These are phyloP conservation scores for Aureobasidium melanogenum DNA, from an alignment of 2,329 filamentous ascomycete genomes.

Conservation along the genomic window DNA sequence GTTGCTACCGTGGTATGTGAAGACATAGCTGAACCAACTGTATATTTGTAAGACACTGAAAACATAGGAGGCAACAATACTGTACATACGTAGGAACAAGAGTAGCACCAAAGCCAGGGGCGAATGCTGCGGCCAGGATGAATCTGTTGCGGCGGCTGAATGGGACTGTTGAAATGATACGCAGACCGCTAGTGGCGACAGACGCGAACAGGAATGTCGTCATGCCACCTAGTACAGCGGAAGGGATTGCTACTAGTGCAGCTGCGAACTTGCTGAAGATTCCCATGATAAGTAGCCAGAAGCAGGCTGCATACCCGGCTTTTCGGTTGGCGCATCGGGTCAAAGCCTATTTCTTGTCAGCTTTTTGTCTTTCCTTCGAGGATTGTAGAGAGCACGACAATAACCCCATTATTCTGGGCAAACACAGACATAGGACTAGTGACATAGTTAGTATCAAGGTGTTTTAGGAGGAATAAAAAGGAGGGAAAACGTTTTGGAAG, in stretches of 20 bases:
- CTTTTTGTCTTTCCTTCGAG: not conserved
- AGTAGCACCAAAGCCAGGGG: slow-evolving; percentile 56
- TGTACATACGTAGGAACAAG: slow-evolving; percentile 33
- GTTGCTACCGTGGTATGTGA: slow-evolving; percentile 63
- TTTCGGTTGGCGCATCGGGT: slow-evolving; percentile 74
- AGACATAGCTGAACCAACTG: slow-evolving; percentile 60
- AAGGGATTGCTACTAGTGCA: slow-evolving; percentile 65
- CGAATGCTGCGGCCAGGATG: slow-evolving; percentile 66
- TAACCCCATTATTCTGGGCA: slow-evolving; percentile 71
- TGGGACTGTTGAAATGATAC: slow-evolving; percentile 61
- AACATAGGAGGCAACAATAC: too few relatives aligned
- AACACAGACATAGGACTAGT: slow-evolving; percentile 42
- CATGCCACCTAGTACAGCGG: slow-evolving; percentile 40
- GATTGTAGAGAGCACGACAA: not conserved
- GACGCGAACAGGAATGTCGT: slow-evolving; percentile 71
- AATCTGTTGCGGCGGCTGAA: slow-evolving; percentile 77
- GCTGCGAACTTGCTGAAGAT: slow-evolving; percentile 78
- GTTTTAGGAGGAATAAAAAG: not conserved
- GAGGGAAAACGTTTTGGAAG: slow-evolving; percentile 42
- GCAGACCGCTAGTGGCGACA: slow-evolving; percentile 68
- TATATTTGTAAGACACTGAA: slow-evolving; percentile 26
- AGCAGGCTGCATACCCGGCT: slow-evolving; percentile 68
- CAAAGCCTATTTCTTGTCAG: slow-evolving; percentile 45
- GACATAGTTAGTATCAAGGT: not conserved
- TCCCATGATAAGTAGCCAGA: slow-evolving; percentile 73